Conservation (phyloP, 2,329 filamentous ascomycete genomes). For the Neonectria punicea region DNA sequence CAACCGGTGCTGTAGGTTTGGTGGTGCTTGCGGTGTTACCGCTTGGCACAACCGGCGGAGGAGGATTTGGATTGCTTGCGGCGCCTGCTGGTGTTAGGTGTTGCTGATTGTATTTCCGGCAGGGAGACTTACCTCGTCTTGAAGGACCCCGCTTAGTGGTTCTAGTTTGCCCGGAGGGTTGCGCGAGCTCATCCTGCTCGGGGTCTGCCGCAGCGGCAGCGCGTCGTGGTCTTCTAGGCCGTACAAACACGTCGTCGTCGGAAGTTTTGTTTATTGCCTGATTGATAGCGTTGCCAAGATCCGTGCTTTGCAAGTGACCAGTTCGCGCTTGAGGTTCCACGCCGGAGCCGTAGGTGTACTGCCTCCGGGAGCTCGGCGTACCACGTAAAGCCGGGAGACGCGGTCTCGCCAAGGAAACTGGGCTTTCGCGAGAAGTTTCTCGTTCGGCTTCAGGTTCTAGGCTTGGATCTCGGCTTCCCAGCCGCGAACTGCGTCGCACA, state of each 20-base stretch:
- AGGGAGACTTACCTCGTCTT: constrained; percentile 24
- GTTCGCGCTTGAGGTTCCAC: constrained; percentile 46
- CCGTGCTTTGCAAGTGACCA: constrained; percentile 38
- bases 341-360: constrained; percentile 53
- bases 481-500: constrained; percentile 32
- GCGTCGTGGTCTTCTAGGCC: constrained; percentile 17
- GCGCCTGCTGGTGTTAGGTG: neutral
- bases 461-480: constrained; percentile 19
- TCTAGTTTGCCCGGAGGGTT: neutral
- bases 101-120: no score
- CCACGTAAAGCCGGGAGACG: constrained; percentile 41
- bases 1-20: no score
- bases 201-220: constrained; percentile 6
- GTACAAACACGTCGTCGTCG: constrained; percentile 34
- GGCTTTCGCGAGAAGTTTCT: constrained; percentile 13
- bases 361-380: constrained; percentile 50
- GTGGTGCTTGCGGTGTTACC: no score
- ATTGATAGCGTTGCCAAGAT: constrained; percentile 45
- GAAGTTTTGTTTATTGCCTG: constrained; percentile 39
- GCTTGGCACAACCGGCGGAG: constrained; percentile 11
- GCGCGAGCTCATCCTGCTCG: constrained; percentile 38
- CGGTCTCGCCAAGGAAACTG: constrained; percentile 30
- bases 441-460: constrained; percentile 37
- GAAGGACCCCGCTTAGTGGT: neutral
- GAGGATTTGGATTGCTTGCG: constrained; percentile 3